Base-by-base conservation (phyloP, 2,329 filamentous ascomycete genomes). In the Xylariaceae sp. region DNA sequence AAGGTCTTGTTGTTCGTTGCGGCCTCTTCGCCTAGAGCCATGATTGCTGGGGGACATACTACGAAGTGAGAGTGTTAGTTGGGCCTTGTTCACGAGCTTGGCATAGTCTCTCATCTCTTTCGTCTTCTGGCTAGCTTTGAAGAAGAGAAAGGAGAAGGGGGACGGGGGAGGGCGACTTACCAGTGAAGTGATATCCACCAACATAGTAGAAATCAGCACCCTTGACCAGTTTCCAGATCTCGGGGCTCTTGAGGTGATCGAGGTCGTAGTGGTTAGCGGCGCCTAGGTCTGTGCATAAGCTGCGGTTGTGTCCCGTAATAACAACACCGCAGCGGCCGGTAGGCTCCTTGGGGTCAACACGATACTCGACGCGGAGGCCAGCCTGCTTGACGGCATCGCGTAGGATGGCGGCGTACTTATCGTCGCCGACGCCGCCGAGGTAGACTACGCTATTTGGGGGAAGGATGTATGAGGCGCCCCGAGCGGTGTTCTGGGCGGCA, bases 181-280 rank as follows among this genome's bases (percentile, higher is more conserved):
- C 79, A 42, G 95, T 99, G 81, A 99, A 85, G 81, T 99, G 95
- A 81, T 92, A 99, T 44, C 95, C 95, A 71, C 95, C 95, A 60
- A 99, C 87, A 72, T 96, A 99, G 83, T 88, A 97, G 69, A 89
- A 82, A 72, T 93, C 85, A 54, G 93, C 93, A 68, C 89, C 87
- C 85, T 98, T 86, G 57, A 95, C 95, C 49, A 97, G 83, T 65
- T 86, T 83, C 95, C 95, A 99, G 77, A 98, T 89, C 77, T 93
- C 86, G 51, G 91, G 89, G 74, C 87, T 85, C 85, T 96, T 91
- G 74, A 99, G 79, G 76, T 99, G 95, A 62, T 95, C 91, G 50
- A 97, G 75, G 77, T 93, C 93, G 81, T 99, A 99, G 81, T 92
- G 89, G 81, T 99, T 99, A 67, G 95, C 95, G 60, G 95, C 95